These are phyloP conservation scores for Canavalia ensiformis DNA, from an alignment of 306 rosid genomes.

Conservation along the genomic window DNA sequence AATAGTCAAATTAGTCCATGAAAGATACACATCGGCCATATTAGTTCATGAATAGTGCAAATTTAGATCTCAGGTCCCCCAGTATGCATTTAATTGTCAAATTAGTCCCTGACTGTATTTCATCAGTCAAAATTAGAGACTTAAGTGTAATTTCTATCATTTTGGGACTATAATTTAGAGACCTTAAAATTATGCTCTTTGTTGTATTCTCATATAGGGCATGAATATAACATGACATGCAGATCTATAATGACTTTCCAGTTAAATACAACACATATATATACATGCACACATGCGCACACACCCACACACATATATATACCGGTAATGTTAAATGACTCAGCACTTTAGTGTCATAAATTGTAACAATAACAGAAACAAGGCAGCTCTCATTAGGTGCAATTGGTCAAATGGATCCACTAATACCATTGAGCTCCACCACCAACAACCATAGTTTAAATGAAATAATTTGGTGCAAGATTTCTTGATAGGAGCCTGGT, in stretches of 20 bases:
- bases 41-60: neutral
- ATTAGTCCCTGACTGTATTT: neutral
- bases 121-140: neutral
- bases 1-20: neutral
- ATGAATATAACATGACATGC: neutral
- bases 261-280: neutral
- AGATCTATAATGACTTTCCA: neutral
- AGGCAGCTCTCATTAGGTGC: neutral
- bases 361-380: neutral
- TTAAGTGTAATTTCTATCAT: too few species aligned
- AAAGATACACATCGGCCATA: neutral
- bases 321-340: neutral
- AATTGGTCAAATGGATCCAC: neutral
- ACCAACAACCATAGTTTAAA: neutral
- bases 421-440: neutral
- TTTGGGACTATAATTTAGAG: neutral
- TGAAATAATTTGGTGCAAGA: neutral
- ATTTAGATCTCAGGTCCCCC: neutral
- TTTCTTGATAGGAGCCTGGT: too few species aligned
- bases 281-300: neutral
- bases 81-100: neutral
- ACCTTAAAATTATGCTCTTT: conserved; percentile 19
- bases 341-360: neutral
- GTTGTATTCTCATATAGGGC: neutral
- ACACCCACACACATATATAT: neutral